Percentiles rank a stretch among this genome's conserved stretches.
phyloP scores from a whole-genome alignment of 163 green algal genomes.

The Scenedesmus sp. region DNA sequence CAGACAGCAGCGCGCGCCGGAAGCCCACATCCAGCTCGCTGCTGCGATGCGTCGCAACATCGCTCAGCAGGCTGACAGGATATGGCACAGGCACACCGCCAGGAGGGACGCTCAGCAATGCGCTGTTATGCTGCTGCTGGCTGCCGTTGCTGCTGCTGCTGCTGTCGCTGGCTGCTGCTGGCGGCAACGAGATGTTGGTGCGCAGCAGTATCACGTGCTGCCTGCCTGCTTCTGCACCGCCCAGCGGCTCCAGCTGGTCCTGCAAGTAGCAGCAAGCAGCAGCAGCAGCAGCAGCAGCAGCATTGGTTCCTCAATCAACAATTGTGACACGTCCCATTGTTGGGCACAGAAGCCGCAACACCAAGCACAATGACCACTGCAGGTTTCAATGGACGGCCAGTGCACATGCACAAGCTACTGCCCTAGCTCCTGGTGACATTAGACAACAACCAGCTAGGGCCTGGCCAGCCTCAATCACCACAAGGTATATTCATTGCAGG shows the following conservation, averaged over 20 bases:
- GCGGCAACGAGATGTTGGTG: slow-evolving; percentile 1
- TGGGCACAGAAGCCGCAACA: too few species aligned
- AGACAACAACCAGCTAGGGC: too few species aligned
- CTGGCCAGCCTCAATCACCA: too few species aligned
- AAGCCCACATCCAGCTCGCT: slow-evolving; percentile 11
- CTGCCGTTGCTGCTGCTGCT: neutral
- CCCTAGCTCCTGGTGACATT: too few species aligned
- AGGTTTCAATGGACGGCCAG: too few species aligned
- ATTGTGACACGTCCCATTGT: too few species aligned
- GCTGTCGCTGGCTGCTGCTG: slow-evolving; percentile 3
- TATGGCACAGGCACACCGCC: neutral
- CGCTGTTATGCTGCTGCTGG: neutral
- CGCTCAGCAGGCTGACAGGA: slow-evolving; percentile 2
- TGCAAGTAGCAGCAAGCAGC: neutral
- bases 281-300: neutral
- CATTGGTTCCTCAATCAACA: neutral
- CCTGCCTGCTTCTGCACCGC: neutral
- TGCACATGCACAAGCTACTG: too few species aligned
- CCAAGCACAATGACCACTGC: too few species aligned
- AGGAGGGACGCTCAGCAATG: neutral
- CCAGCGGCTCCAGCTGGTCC: slow-evolving; percentile 17
- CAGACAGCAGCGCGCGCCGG: neutral
- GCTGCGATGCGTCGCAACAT: neutral
- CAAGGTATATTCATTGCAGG: too few species aligned
- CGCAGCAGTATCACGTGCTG: slow-evolving; percentile 26